Conservation (phyloP, 257 asterid genomes). For the Nicotiana otophora region DNA sequence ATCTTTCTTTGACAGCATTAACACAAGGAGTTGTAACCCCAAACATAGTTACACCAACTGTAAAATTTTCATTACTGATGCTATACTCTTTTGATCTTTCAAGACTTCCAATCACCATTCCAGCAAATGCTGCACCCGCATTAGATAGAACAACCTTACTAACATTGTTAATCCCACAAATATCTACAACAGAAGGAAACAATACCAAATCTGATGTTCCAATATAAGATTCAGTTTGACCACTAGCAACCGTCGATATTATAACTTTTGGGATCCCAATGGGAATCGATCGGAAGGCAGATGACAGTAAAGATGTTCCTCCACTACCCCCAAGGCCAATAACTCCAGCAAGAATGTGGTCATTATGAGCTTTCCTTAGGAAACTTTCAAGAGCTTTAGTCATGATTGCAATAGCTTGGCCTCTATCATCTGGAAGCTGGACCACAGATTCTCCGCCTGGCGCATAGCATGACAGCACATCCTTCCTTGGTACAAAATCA, state of each 20-base stretch:
- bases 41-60: slow-evolving; percentile 95
- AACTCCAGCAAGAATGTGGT: slow-evolving; percentile 58
- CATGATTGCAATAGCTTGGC: slow-evolving; percentile 66
- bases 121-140: slow-evolving; percentile 85
- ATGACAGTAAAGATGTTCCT: slow-evolving; percentile 81
- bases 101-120: slow-evolving; percentile 65
- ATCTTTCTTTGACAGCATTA: slow-evolving; percentile 75
- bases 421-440: slow-evolving; percentile 72
- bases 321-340: slow-evolving; percentile 96
- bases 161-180: slow-evolving; percentile 86
- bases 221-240: slow-evolving; percentile 79
- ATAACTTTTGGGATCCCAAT: slow-evolving; percentile 78
- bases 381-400: slow-evolving; percentile 49
- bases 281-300: slow-evolving; percentile 81
- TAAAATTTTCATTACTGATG: slow-evolving; percentile 34
- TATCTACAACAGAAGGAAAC: slow-evolving; percentile 94
- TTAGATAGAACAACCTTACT: slow-evolving; percentile 68
- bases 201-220: slow-evolving; percentile 96
- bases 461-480: slow-evolving; percentile 49
- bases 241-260: slow-evolving; percentile 91
- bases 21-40: slow-evolving; percentile 93
- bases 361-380: slow-evolving; percentile 39
- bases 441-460: slow-evolving; percentile 21
- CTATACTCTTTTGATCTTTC: slow-evolving; percentile 26
- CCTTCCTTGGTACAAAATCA: slow-evolving; percentile 57